Evolutionary conservation across 1,284 basidiomycete species (phyloP).

Genomic region (Anthracocystis walkeri): DNA sequence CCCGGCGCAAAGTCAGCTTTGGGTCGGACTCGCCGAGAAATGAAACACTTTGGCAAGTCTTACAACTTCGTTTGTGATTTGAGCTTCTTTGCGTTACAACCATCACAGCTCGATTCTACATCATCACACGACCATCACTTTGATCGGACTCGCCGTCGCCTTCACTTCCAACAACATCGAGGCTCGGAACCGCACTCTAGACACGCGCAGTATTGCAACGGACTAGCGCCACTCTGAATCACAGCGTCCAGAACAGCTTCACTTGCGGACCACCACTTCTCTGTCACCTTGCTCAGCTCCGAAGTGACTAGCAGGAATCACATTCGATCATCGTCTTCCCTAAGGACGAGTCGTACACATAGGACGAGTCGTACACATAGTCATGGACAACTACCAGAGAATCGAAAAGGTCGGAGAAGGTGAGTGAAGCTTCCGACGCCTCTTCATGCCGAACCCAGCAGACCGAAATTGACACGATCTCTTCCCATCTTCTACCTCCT

Average conservation of each 20-base stretch:
- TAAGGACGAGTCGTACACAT: background rate
- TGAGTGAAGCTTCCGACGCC: slow-evolving; percentile 15
- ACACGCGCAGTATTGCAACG: background rate
- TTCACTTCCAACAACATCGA: background rate
- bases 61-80: background rate
- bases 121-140: background rate
- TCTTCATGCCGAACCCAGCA: background rate
- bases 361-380: background rate
- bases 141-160: slow-evolving; percentile 4
- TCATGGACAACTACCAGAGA: slow-evolving; percentile 74
- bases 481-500: background rate
- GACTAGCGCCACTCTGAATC: background rate
- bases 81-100: slow-evolving; percentile 1
- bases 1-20: slow-evolving; percentile 4
- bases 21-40: slow-evolving; percentile 4
- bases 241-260: background rate
- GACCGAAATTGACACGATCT: background rate
- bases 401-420: slow-evolving; percentile 78
- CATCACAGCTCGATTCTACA: slow-evolving; percentile 5
- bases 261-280: background rate
- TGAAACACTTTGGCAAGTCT: slow-evolving; percentile 5
- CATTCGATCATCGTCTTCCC: background rate
- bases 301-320: background rate
- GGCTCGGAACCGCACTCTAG: too few species aligned
- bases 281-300: background rate